Conservation (phyloP, 768 basidiomycete genomes). For the Lactarius sanguifluus region DNA sequence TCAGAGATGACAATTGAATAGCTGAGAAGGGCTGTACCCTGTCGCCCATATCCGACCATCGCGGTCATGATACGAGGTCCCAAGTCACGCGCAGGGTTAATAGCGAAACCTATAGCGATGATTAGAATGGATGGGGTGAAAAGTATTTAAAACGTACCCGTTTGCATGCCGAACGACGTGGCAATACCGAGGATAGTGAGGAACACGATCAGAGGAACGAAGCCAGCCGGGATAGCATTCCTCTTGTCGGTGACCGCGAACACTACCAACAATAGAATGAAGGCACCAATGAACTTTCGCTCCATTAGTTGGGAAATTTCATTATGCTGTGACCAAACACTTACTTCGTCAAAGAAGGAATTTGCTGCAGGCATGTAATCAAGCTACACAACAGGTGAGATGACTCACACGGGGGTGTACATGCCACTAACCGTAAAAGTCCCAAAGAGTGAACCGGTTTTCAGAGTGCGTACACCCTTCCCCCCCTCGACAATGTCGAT, state of each 20-base stretch:
- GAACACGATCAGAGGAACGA: conserved; percentile 57
- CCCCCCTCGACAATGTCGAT: conserved; percentile 65
- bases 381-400: conserved; percentile 32
- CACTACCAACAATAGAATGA: conserved; percentile 54
- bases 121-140: background rate
- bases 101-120: conserved; percentile 46
- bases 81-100: conserved; percentile 73
- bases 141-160: conserved; percentile 33
- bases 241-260: conserved; percentile 53
- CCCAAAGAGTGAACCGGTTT: conserved; percentile 57
- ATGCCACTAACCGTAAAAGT: conserved; percentile 55
- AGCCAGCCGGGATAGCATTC: conserved; percentile 49
- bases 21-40: conserved; percentile 33
- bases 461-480: conserved; percentile 51
- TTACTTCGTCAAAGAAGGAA: conserved; percentile 48
- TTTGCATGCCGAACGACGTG: conserved; percentile 59
- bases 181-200: conserved; percentile 60
- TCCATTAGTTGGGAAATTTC: background rate
- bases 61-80: conserved; percentile 68
- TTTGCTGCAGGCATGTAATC: conserved; percentile 45
- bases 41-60: conserved; percentile 69
- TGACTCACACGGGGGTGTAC: conserved; percentile 7
- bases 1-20: background rate
- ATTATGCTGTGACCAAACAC: background rate
- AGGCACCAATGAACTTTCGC: conserved; percentile 53